phyloP scores from a whole-genome alignment of 1,284 basidiomycete genomes.

The Tilletia caries region DNA sequence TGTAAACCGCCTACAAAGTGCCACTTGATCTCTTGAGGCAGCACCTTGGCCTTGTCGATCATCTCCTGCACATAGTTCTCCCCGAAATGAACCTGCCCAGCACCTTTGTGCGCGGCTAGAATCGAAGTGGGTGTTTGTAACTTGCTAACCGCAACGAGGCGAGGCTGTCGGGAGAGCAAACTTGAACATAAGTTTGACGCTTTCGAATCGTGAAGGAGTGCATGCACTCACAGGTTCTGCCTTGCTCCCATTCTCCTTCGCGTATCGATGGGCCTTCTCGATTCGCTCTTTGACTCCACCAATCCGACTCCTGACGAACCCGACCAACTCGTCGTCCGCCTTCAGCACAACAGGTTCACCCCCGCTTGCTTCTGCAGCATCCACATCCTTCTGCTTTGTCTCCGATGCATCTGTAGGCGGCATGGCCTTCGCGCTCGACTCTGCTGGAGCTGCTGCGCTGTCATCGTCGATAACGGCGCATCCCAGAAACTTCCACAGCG shows the following conservation, averaged over 20 bases:
- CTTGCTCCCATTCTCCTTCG: conserved; percentile 19
- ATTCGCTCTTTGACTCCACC: conserved; percentile 30
- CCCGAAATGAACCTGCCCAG: conserved; percentile 83
- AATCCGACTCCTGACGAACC: conserved; percentile 14
- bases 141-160: conserved; percentile 88
- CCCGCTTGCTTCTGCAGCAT: neutral
- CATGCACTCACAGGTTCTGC: conserved; percentile 20
- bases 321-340: conserved; percentile 6
- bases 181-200: neutral
- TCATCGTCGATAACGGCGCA: conserved; percentile 8
- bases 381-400: neutral
- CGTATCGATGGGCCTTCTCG: conserved; percentile 26
- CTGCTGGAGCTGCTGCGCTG: neutral
- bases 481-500: conserved; percentile 64
- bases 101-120: conserved; percentile 58
- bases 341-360: neutral
- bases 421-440: neutral
- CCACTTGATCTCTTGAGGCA: conserved; percentile 63
- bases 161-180: conserved; percentile 38
- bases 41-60: conserved; percentile 64
- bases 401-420: neutral
- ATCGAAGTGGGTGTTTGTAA: conserved; percentile 86
- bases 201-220: neutral
- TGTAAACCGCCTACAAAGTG: conserved; percentile 95
- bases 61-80: conserved; percentile 97